phyloP scores from a whole-genome alignment of 306 rosid species.

The Glycine soja region DNA sequence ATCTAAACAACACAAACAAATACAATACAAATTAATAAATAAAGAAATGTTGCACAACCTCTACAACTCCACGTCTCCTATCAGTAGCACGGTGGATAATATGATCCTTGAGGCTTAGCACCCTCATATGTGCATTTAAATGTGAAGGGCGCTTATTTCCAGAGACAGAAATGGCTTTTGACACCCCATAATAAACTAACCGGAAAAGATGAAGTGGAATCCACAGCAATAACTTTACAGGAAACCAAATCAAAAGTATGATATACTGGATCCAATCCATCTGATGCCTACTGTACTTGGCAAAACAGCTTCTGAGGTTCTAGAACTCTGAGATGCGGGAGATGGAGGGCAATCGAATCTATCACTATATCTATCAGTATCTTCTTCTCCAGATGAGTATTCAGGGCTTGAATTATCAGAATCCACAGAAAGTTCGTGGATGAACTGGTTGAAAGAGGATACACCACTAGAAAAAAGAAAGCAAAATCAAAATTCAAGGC shows the following conservation, averaged over 20 bases:
- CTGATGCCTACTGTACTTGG: slow-evolving; percentile 51
- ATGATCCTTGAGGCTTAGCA: slow-evolving; percentile 75
- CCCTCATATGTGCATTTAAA: slow-evolving; percentile 54
- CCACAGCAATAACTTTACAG: slow-evolving; percentile 62
- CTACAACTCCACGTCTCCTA: slow-evolving; percentile 91
- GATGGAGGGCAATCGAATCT: slow-evolving; percentile 59
- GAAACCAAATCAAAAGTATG: slow-evolving; percentile 67
- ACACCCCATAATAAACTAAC: slow-evolving; percentile 44
- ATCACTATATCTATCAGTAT: slow-evolving; percentile 45
- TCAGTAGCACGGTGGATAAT: slow-evolving; percentile 79
- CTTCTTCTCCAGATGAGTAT: slow-evolving; percentile 74
- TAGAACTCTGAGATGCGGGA: slow-evolving; percentile 73
- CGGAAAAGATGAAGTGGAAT: slow-evolving; percentile 57
- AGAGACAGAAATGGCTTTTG: slow-evolving; percentile 45
- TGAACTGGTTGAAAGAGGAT: slow-evolving; percentile 87
- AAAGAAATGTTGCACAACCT: slow-evolving; percentile 58
- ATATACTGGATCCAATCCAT: slow-evolving; percentile 62
- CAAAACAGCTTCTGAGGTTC: slow-evolving; percentile 59
- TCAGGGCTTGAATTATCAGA: slow-evolving; percentile 76
- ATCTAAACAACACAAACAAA: not conserved
- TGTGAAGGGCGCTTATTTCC: slow-evolving; percentile 46
- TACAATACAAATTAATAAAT: slow-evolving; percentile 21
- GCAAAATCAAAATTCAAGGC: slow-evolving; percentile 36
- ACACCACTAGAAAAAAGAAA: slow-evolving; percentile 70
- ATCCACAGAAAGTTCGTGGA: slow-evolving; percentile 89